Percentiles rank a stretch among this genome's conserved stretches.
phyloP scores from a whole-genome alignment of 2,329 filamentous ascomycete species.

The Penicillium sclerotiorum region DNA sequence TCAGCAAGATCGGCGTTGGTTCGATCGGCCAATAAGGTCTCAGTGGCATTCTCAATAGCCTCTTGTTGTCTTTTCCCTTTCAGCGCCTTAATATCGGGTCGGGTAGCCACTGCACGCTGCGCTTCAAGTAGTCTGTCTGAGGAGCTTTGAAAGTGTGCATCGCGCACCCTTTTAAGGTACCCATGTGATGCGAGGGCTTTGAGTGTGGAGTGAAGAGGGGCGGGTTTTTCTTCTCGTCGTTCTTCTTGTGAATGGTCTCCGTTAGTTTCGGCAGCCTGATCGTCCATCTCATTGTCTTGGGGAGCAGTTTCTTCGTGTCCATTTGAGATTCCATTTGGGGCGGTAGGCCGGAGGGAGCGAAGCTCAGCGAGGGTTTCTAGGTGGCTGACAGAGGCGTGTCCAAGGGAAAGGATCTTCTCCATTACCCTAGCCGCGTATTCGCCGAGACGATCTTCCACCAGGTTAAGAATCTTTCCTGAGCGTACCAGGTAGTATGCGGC shows the following conservation, averaged over 20 bases:
- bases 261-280: conserved; percentile 30
- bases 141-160: conserved; percentile 46
- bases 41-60: conserved; percentile 32
- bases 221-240: conserved; percentile 17
- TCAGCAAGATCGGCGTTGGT: conserved; percentile 39
- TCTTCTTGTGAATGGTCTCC: conserved; percentile 20
- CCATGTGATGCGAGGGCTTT: conserved; percentile 45
- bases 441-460: conserved; percentile 74
- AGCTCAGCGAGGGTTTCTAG: conserved; percentile 46
- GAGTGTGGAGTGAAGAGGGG: conserved; percentile 40
- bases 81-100: conserved; percentile 34
- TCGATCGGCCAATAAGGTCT: conserved; percentile 36
- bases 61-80: conserved; percentile 45
- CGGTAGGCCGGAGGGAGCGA: conserved; percentile 18
- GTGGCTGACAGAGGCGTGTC: conserved; percentile 65
- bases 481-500: conserved; percentile 82
- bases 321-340: conserved; percentile 30
- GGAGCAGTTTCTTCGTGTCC: conserved; percentile 25
- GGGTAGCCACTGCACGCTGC: conserved; percentile 33
- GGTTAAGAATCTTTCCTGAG: conserved; percentile 76
- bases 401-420: conserved; percentile 73
- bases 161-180: conserved; percentile 43
- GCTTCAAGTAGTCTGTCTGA: conserved; percentile 44
- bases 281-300: conserved; percentile 28
- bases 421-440: conserved; percentile 73